Evolutionary conservation across 345 rosid genomes (phyloP).

Genomic region (Adansonia digitata): DNA sequence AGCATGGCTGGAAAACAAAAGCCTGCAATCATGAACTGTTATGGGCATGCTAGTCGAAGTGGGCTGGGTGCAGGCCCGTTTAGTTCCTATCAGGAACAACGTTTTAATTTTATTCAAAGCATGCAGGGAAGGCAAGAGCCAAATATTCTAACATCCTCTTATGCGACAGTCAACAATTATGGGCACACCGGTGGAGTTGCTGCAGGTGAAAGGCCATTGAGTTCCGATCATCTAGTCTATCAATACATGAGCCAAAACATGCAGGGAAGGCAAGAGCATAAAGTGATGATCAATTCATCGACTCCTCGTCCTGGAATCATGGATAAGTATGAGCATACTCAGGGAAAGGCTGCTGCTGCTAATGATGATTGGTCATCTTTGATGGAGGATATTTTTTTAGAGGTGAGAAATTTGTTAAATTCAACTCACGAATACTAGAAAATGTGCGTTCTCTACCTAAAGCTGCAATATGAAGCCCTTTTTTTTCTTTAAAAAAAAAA

Average conservation of each 20-base stretch:
- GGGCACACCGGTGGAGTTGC: background rate
- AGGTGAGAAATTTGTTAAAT: too few species aligned
- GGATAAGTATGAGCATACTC: too few species aligned
- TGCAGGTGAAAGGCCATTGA: background rate
- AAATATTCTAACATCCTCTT: background rate
- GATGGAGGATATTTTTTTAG: too few species aligned
- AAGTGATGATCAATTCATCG: background rate
- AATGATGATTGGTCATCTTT: background rate
- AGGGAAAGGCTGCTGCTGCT: background rate
- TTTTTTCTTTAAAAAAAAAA: too few species aligned
- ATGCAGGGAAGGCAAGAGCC: background rate
- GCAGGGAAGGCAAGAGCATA: background rate
- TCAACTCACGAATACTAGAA: background rate
- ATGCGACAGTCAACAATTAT: background rate
- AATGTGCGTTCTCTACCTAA: background rate
- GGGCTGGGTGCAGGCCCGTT: background rate
- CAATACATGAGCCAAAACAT: background rate
- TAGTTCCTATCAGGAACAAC: background rate
- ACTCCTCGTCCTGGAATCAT: too few species aligned
- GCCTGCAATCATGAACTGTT: background rate
- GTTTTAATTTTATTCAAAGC: background rate
- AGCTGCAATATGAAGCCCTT: too few species aligned
- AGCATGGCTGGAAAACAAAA: background rate
- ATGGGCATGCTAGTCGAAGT: too few species aligned
- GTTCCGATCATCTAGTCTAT: background rate